Conservation (phyloP, 78 protist genomes). For the Cyanophora paradoxa region DNA sequence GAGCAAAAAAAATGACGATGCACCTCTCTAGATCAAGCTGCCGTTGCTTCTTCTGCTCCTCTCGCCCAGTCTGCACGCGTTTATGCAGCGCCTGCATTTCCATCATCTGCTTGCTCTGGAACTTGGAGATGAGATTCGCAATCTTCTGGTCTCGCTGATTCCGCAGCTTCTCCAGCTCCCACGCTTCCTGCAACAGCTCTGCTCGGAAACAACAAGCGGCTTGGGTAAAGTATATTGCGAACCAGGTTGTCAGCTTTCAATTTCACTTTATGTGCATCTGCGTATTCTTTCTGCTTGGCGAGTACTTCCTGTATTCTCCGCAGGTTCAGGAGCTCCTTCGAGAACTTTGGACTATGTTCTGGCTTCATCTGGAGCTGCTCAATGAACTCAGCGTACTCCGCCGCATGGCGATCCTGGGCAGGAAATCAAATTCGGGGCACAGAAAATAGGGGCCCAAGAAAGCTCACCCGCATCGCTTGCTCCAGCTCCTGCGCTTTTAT, state of each 20-base stretch:
- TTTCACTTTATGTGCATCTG: slow-evolving; percentile 37
- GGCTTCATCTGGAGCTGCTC: not conserved
- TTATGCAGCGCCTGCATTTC: slow-evolving; percentile 29
- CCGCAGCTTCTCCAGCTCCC: slow-evolving; percentile 29
- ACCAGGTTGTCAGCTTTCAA: slow-evolving; percentile 27
- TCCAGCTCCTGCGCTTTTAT: slow-evolving; percentile 13
- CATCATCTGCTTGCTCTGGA: slow-evolving; percentile 15
- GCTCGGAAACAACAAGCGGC: not conserved
- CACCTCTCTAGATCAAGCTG: slow-evolving; percentile 25
- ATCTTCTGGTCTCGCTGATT: not conserved
- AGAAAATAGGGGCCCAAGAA: too few relatives aligned
- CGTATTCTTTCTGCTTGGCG: slow-evolving; percentile 39
- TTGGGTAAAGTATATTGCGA: not conserved
- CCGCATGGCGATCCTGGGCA: slow-evolving; percentile 18
- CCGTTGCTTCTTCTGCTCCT: slow-evolving; percentile 32
- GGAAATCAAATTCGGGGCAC: not conserved
- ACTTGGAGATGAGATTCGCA: not conserved
- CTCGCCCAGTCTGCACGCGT: slow-evolving; percentile 29
- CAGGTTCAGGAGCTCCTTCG: slow-evolving; percentile 41
- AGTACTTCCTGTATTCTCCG: slow-evolving; percentile 34
- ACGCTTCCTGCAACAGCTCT: slow-evolving; percentile 8
- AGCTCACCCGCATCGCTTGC: slow-evolving; percentile 17
- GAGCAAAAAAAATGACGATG: not conserved
- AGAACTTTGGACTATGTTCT: slow-evolving; percentile 19
- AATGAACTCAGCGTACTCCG: slow-evolving; percentile 21